A percentile compares a stretch with the other conserved stretches of the same genome.
Evolutionary conservation across 305 asterid genomes (phyloP).

Genomic region (Ajuga reptans): DNA sequence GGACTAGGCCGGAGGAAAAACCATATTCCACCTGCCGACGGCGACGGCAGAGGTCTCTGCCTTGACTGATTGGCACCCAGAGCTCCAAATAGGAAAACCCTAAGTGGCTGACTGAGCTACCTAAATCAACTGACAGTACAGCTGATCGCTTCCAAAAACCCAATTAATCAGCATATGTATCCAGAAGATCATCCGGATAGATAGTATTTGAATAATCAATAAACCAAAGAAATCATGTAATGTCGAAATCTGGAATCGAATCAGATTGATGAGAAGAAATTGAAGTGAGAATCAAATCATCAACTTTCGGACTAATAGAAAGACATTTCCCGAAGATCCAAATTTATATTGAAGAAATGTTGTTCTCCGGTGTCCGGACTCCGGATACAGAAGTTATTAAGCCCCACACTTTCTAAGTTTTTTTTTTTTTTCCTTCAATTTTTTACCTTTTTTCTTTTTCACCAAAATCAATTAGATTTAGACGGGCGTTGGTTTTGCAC

Average conservation of each 20-base stretch:
- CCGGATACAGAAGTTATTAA: background rate
- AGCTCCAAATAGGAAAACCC: constrained; percentile 62
- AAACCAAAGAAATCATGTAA: background rate
- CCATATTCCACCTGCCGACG: constrained; percentile 92
- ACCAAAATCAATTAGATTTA: background rate
- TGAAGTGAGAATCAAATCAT: background rate
- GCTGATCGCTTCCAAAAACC: constrained; percentile 23
- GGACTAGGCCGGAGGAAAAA: constrained; percentile 62
- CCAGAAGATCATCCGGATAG: constrained; percentile 15
- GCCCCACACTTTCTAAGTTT: background rate
- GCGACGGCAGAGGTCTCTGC: constrained; percentile 75
- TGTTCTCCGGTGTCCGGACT: background rate
- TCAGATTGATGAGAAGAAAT: background rate
- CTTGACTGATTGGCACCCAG: constrained; percentile 99
- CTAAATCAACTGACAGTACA: constrained; percentile 24
- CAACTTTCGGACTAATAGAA: background rate
- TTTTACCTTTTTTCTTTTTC: background rate
- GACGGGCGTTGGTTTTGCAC: too few relatives aligned
- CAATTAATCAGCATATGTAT: constrained; percentile 29
- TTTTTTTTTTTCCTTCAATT: background rate
- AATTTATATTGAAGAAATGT: background rate
- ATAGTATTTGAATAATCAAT: background rate
- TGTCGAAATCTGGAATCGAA: background rate
- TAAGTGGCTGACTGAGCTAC: constrained; percentile 21
- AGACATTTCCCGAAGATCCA: background rate